Evolutionary conservation across 352 stramenopile species (phyloP), one percentile per base, ranked within the genome.

Genomic region (Pythium oligandrum): DNA sequence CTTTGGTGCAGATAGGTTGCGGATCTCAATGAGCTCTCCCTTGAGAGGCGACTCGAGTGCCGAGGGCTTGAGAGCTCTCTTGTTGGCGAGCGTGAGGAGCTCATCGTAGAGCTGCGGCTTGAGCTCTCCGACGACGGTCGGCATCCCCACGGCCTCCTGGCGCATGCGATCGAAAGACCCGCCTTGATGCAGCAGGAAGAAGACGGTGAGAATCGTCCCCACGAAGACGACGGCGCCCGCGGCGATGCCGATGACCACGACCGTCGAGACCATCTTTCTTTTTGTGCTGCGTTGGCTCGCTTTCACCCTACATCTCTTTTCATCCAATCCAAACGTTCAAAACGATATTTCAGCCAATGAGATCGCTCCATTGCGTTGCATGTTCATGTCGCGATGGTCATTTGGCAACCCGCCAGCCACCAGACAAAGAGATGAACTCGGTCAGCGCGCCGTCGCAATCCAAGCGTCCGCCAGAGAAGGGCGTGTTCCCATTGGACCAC

Each of bases 401-500:
- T 26, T 26, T 26, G 17, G 17, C 17, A 26, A 26, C 17, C 17
- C 17, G 17, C 17, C 17, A 26, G 17, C 17, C 17, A 26, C 17
- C 17, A 26, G 17, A 26, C 17, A 26, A 26, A 26, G 17, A 30
- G 40, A 96, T 95, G 86, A 93, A 96, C 68, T 74, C 83, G 43
- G 71, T 87, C 35, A 66, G 82, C 42, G 83, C 83, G 6, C 83
- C 83, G 35, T 68, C 76, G 66, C 75, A 87, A 61, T 71, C 59
- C 57, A 86, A 87, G 68, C 74, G 75, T 39, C 83, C 88, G 54
- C 88, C 88, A 35, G 83, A 96, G 79, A 95, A 95, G 62, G 88
- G 88, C 11, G 90, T 83, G 46, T 96, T 96, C 72, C 88, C 88
- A 34, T 70, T 96, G 44, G 88, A 96, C 62, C 88, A 96, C 66